Evolutionary conservation across 2,329 filamentous ascomycete species (phyloP).

Genomic region (Colletotrichum euphorbiae): DNA sequence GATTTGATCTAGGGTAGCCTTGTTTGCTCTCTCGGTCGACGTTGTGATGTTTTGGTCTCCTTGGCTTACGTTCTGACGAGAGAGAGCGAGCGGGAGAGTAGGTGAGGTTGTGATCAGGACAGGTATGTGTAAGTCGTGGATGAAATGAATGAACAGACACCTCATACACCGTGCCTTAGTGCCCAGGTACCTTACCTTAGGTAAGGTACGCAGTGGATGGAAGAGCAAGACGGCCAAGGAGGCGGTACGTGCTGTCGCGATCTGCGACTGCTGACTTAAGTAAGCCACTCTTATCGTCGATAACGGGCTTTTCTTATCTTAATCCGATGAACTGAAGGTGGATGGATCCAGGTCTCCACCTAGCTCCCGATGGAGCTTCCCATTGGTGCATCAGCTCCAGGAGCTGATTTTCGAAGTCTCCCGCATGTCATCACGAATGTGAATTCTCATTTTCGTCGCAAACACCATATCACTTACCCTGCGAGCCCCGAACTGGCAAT

Average conservation of each 20-base stretch:
- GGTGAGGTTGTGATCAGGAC: too few relatives aligned
- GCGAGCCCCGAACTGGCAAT: neutral
- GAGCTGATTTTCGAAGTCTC: slow-evolving; percentile 10
- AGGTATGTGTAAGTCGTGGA: too few relatives aligned
- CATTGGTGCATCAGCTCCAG: slow-evolving; percentile 17
- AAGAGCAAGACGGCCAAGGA: too few relatives aligned
- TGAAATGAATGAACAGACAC: too few relatives aligned
- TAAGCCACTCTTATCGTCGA: neutral
- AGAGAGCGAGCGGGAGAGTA: too few relatives aligned
- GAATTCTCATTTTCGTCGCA: slow-evolving; percentile 1
- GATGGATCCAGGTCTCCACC: slow-evolving; percentile 3
- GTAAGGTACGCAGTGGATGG: too few relatives aligned
- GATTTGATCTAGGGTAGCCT: neutral
- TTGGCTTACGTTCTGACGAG: too few relatives aligned
- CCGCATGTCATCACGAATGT: slow-evolving; percentile 21
- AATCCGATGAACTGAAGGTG: slow-evolving; percentile 3
- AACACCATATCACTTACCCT: neutral
- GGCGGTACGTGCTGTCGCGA: neutral
- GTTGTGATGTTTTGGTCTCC: too few relatives aligned
- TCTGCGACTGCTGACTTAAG: neutral
- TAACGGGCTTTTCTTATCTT: neutral
- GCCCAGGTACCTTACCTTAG: too few relatives aligned
- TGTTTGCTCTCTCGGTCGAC: neutral
- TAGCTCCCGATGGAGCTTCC: neutral
- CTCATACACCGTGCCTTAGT: too few relatives aligned